These are phyloP conservation scores for Ophiosphaerella narmari DNA, from an alignment of 2,329 filamentous ascomycete species.

Conservation along the genomic window DNA sequence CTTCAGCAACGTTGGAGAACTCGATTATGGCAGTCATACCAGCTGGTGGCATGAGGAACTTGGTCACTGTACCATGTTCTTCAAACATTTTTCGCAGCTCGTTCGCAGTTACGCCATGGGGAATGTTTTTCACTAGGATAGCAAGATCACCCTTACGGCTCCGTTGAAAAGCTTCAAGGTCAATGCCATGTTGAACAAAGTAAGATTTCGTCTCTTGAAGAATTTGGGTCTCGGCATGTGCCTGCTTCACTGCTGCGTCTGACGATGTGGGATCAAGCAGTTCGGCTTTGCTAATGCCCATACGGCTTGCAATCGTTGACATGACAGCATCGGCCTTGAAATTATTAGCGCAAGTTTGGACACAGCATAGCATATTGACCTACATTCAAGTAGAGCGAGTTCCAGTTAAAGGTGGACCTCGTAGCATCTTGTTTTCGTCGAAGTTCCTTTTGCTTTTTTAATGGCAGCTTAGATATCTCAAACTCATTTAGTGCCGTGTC, in stretches of 20 bases:
- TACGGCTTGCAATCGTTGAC: constrained; percentile 80
- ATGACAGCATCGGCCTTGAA: constrained; percentile 78
- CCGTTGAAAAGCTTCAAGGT: constrained; percentile 88
- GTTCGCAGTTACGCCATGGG: constrained; percentile 77
- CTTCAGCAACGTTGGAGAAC: constrained; percentile 77
- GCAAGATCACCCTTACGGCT: constrained; percentile 82
- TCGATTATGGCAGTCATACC: constrained; percentile 94
- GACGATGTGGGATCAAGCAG: constrained; percentile 93
- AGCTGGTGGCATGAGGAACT: constrained; percentile 87
- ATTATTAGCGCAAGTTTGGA: neutral
- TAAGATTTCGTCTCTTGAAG: constrained; percentile 97
- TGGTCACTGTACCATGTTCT: constrained; percentile 79
- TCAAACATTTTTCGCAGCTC: constrained; percentile 83
- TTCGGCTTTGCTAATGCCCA: constrained; percentile 89
- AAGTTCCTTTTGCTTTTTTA: constrained; percentile 93
- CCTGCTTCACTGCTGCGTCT: constrained; percentile 94
- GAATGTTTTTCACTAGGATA: constrained; percentile 94
- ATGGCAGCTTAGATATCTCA: constrained; percentile 83
- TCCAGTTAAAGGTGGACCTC: constrained; percentile 89
- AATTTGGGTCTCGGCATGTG: constrained; percentile 91
- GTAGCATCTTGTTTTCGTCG: constrained; percentile 81
- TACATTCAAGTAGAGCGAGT: constrained; percentile 98
- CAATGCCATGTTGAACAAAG: constrained; percentile 84
- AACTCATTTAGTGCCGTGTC: constrained; percentile 85
- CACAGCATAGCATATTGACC: constrained; percentile 8